A percentile compares a stretch with the other conserved stretches of the same genome.
Conservation (phyloP, 768 basidiomycete genomes). For the Lactarius tabidus region DNA sequence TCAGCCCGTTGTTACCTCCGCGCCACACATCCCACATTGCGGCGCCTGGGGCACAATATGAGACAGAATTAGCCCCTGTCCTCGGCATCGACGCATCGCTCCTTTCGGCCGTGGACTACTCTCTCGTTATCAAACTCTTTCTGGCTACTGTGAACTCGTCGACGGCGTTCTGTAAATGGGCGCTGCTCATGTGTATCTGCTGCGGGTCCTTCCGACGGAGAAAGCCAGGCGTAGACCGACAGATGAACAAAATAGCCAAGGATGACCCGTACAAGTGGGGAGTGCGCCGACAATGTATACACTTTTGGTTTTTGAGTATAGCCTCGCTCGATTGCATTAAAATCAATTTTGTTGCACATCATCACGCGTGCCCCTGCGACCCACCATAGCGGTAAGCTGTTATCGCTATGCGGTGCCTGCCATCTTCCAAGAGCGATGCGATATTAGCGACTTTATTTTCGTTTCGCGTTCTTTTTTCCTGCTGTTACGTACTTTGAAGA, state of each 20-base stretch:
- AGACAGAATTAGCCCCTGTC: conserved; percentile 13
- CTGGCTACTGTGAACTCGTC: neutral
- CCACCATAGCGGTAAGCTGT: neutral
- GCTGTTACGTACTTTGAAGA: neutral
- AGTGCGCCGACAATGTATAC: neutral
- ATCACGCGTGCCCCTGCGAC: neutral
- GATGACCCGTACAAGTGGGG: neutral
- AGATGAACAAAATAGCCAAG: neutral
- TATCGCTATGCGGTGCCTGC: neutral
- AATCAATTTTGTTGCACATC: neutral
- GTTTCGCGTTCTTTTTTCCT: neutral
- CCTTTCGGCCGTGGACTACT: neutral
- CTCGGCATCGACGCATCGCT: neutral
- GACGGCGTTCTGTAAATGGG: conserved; percentile 14
- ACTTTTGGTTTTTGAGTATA: neutral
- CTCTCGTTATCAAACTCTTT: conserved; percentile 8
- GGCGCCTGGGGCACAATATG: neutral
- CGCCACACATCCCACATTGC: neutral
- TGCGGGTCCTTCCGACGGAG: conserved; percentile 5
- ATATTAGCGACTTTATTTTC: neutral
- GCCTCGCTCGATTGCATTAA: neutral
- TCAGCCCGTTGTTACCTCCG: neutral
- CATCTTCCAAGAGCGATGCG: neutral
- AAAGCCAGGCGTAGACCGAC: neutral
- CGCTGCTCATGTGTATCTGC: neutral